These are phyloP conservation scores for Parachaetomium inaequale DNA, from an alignment of 495 filamentous ascomycete genomes.

Conservation along the genomic window DNA sequence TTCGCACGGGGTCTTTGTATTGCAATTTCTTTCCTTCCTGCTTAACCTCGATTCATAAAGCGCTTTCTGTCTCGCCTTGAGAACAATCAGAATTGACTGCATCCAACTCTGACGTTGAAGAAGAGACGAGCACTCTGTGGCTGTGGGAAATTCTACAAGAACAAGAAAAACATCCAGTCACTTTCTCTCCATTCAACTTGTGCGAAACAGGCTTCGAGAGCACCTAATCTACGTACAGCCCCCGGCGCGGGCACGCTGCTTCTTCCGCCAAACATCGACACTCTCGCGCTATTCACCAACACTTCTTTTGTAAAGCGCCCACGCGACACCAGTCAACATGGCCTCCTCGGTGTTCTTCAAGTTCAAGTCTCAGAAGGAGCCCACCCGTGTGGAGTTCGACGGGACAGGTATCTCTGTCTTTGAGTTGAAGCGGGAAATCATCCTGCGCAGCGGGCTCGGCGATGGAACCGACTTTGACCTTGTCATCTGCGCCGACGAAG, in stretches of 20 bases:
- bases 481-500: constrained; percentile 85
- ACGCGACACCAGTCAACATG: constrained; percentile 56
- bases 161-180: constrained; percentile 31
- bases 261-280: not conserved
- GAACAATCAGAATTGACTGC: constrained; percentile 58
- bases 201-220: constrained; percentile 27
- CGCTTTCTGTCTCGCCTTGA: constrained; percentile 42
- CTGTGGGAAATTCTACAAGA: constrained; percentile 19
- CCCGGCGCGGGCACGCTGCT: constrained; percentile 3
- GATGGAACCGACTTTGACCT: constrained; percentile 97
- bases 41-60: constrained; percentile 34
- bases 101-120: constrained; percentile 43
- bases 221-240: constrained; percentile 20
- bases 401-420: constrained; percentile 98
- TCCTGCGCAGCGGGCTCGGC: constrained; percentile 83
- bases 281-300: not conserved
- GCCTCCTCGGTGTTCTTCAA: constrained; percentile 99
- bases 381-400: constrained; percentile 91
- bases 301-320: constrained; percentile 9
- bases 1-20: constrained; percentile 37
- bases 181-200: constrained; percentile 37
- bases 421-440: constrained; percentile 97
- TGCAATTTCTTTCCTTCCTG: constrained; percentile 32
- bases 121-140: constrained; percentile 33
- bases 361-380: constrained; percentile 98